phyloP scores from a whole-genome alignment of 2,329 filamentous ascomycete species.

The Fusarium marasasianum region DNA sequence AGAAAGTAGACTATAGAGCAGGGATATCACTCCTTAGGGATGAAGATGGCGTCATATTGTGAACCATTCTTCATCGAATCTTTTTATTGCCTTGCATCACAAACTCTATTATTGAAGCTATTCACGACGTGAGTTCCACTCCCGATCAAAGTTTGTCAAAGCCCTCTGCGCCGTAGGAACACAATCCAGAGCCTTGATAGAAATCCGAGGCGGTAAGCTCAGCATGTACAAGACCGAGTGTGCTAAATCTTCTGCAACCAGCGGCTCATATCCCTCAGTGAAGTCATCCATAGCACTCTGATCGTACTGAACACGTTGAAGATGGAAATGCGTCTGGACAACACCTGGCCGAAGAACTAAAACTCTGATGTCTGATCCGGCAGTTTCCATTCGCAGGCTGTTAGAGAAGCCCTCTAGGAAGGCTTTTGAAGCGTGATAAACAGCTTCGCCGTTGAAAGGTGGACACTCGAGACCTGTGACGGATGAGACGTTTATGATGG shows the following conservation, averaged over 20 bases:
- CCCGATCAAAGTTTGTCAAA: background rate
- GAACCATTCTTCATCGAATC: too few relatives aligned
- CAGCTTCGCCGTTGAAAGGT: conserved; percentile 13
- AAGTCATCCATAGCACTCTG: conserved; percentile 14
- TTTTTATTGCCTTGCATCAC: accelerated
- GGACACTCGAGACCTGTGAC: conserved; percentile 13
- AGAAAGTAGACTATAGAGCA: background rate
- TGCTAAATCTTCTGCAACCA: conserved; percentile 15
- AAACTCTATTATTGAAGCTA: background rate
- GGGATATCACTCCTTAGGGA: background rate
- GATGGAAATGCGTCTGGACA: conserved; percentile 23
- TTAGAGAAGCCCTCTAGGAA: conserved; percentile 15
- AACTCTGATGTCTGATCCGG: conserved; percentile 11
- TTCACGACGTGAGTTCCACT: background rate
- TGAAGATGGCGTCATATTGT: background rate
- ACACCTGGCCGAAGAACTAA: conserved; percentile 17
- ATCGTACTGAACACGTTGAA: conserved; percentile 15
- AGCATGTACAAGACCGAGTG: conserved; percentile 20
- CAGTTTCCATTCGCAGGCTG: background rate
- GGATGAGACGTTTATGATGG: conserved; percentile 17
- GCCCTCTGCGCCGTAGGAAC: conserved; percentile 13
- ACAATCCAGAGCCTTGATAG: conserved; percentile 25
- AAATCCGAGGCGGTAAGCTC: background rate
- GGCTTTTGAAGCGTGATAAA: conserved; percentile 20
- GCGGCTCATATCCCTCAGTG: conserved; percentile 7